These are phyloP conservation scores for Calonectria leucothoes DNA, from an alignment of 2,329 filamentous ascomycete species.

Conservation along the genomic window DNA sequence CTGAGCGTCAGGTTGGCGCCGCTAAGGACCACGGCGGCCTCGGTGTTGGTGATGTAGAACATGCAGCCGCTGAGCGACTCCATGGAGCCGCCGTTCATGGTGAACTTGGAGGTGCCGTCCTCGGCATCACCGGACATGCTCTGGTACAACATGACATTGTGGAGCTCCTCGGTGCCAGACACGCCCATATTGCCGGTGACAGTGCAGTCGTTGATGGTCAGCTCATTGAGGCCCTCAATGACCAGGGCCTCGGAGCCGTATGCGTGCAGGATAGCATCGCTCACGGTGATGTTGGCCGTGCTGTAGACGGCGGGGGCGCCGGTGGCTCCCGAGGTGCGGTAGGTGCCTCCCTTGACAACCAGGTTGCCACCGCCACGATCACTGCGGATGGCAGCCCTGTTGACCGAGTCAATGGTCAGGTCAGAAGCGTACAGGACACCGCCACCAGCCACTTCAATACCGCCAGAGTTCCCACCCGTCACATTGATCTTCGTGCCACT, in stretches of 20 bases:
- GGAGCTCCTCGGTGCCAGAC: constrained; percentile 19
- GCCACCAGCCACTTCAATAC: constrained; percentile 25
- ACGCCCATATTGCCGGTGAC: constrained; percentile 25
- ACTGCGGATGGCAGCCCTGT: constrained; percentile 26
- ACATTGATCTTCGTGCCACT: constrained; percentile 23
- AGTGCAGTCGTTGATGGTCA: constrained; percentile 27
- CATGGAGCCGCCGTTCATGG: constrained; percentile 25
- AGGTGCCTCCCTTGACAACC: constrained; percentile 21
- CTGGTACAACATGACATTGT: constrained; percentile 30
- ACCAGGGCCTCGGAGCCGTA: constrained; percentile 18
- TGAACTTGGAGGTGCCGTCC: constrained; percentile 22
- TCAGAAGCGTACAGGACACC: constrained; percentile 23
- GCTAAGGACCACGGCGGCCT: constrained; percentile 15
- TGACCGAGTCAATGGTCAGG: constrained; percentile 22
- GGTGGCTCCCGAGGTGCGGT: constrained; percentile 18
- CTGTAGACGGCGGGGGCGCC: constrained; percentile 26
- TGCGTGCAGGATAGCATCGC: constrained; percentile 14
- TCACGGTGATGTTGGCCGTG: constrained; percentile 26
- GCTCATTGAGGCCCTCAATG: constrained; percentile 25
- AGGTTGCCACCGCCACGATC: constrained; percentile 23
- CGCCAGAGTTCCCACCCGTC: constrained; percentile 19
- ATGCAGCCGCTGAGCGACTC: constrained; percentile 25
- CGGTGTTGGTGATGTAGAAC: constrained; percentile 27
- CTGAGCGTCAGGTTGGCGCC: constrained; percentile 18
- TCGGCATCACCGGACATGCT: constrained; percentile 30